A percentile compares a stretch with the other conserved stretches of the same genome.
These are phyloP conservation scores for Beta corolliflora DNA, from an alignment of 179 eudicot genomes.

Conservation along the genomic window DNA sequence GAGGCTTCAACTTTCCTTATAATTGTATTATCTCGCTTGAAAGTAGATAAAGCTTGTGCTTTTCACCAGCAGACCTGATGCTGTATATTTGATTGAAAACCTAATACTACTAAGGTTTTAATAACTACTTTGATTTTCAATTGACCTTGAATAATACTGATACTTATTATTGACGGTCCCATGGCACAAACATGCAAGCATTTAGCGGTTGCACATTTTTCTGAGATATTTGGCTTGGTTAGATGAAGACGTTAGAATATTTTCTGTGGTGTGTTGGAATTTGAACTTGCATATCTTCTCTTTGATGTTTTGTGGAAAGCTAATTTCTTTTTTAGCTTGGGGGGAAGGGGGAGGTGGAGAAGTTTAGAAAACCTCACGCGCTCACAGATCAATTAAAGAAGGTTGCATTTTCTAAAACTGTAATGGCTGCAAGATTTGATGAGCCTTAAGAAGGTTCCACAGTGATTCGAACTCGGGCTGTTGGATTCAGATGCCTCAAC, in stretches of 20 bases:
- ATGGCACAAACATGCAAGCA: too few species aligned
- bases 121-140: too few species aligned
- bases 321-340: background rate
- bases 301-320: background rate
- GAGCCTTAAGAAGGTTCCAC: background rate
- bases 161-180: too few species aligned
- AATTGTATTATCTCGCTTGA: too few species aligned
- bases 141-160: too few species aligned
- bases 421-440: background rate
- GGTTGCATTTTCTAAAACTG: background rate
- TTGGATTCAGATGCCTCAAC: too few species aligned
- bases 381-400: background rate
- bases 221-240: background rate
- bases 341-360: background rate
- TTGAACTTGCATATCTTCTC: background rate
- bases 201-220: background rate
- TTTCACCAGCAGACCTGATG: too few species aligned
- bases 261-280: background rate
- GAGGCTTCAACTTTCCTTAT: too few species aligned
- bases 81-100: too few species aligned
- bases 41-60: too few species aligned
- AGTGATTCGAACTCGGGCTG: too few species aligned
- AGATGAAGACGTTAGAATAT: background rate
- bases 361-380: background rate
- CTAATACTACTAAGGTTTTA: too few species aligned